Base-by-base conservation (phyloP, 441 rosid genomes). In the Mallotus japonicus region DNA sequence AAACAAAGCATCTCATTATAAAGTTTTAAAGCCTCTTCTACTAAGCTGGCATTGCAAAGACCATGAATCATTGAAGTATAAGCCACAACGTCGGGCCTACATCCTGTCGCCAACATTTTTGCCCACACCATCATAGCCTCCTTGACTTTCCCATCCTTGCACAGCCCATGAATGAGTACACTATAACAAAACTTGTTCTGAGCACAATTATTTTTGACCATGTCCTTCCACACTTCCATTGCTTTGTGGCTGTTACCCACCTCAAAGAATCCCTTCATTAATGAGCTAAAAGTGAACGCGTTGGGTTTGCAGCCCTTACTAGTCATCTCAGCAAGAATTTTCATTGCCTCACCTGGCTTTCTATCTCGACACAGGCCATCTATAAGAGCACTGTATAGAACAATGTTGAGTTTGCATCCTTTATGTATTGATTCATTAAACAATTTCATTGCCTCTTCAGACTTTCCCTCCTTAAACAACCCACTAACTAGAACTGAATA, bases 1-100 rank as follows among this genome's bases (percentile, higher is more conserved):
- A 74, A 84, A 75, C 87, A 95, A 75, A 93, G 83, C 98, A 95
- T 95, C 89, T 93, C 93, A 79, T 93, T 84, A 73, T 84, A 93
- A 73, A 88, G 91, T 78, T 89, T 87, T 66, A 91, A 79, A 47
- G 90, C 96, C 51, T 83, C 89, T 77, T 88, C 89, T 67, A 90
- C 62, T 0, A 79, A 85, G 37, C 91, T 90, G 63, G 77, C 73
- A 77, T 71, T 80, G 77, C 92, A 90, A 63, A 90, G 83, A 67
- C 97, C 99, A 76, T 84, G 84, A 73, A 93, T 90, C 88, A 91
- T 85, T 69, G 95, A 87, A 75, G 87, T 86, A 77, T 89, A 92
- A n/a, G 92, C 86, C 76, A 95, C 89, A 49, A 84, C 89, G 79
- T 93, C 98, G 62, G 94, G 95, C 77, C 79, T 88, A 73, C 74